phyloP scores from a whole-genome alignment of 805 yeast genomes.

The Kluyveromyces nonfermentans region DNA sequence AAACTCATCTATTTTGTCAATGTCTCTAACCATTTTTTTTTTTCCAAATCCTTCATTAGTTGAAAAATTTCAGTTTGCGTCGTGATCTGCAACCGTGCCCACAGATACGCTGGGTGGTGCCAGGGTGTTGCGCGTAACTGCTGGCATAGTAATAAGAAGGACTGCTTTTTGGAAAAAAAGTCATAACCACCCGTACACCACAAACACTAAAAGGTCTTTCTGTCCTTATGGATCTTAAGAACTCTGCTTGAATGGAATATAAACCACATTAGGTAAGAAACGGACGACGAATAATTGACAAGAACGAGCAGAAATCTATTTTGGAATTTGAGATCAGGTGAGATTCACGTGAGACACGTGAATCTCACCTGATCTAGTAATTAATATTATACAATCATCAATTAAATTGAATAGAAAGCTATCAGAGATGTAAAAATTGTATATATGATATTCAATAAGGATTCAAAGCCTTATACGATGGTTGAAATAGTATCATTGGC shows the following conservation, averaged over 20 bases:
- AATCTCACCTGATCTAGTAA: background rate
- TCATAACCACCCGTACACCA: background rate
- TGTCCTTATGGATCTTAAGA: too few species aligned
- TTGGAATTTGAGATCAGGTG: background rate
- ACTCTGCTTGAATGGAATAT: too few species aligned
- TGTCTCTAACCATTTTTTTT: background rate
- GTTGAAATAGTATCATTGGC: too few species aligned
- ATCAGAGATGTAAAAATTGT: too few species aligned
- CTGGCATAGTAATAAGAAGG: background rate
- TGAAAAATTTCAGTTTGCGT: conserved; percentile 11
- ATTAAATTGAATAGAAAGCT: too few species aligned
- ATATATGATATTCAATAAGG: too few species aligned
- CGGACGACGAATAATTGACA: too few species aligned
- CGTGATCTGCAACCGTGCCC: conserved; percentile 13
- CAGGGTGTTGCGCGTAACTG: conserved; percentile 6
- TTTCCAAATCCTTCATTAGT: background rate
- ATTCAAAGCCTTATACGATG: too few species aligned
- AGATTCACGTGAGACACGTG: background rate
- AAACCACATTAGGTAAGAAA: too few species aligned
- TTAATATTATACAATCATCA: too few species aligned
- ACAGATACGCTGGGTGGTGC: conserved; percentile 16
- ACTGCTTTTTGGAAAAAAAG: conserved; percentile 1
- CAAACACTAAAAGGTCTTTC: too few species aligned
- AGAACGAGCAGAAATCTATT: too few species aligned
- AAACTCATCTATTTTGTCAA: background rate